Conservation (phyloP, 2,329 filamentous ascomycete species). For the Ophiostoma ips region DNA sequence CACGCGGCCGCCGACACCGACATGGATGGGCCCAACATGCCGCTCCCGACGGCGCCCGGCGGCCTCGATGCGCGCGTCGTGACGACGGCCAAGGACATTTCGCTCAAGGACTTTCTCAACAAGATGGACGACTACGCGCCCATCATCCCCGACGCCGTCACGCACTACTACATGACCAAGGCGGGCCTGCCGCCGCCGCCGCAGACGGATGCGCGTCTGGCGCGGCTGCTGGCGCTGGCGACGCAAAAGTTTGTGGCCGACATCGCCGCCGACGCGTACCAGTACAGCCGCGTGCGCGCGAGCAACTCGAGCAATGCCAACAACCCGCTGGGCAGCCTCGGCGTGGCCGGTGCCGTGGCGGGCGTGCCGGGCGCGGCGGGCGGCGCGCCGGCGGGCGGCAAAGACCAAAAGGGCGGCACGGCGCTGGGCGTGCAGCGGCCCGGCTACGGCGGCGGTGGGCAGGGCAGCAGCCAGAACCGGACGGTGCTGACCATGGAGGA, state of each 20-base stretch:
- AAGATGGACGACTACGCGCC: slow-evolving; percentile 99
- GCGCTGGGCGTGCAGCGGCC: slow-evolving; percentile 62
- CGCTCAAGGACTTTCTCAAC: slow-evolving; percentile 76
- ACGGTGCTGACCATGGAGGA: slow-evolving; percentile 99
- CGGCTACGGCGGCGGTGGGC: slow-evolving; percentile 76
- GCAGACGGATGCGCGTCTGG: slow-evolving; percentile 77
- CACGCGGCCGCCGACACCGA: background rate
- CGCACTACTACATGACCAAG: slow-evolving; percentile 93
- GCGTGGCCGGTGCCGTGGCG: slow-evolving; percentile 55
- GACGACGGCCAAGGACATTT: slow-evolving; percentile 75
- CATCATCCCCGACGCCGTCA: slow-evolving; percentile 95
- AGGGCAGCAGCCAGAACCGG: slow-evolving; percentile 75
- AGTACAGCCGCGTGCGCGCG: slow-evolving; percentile 92
- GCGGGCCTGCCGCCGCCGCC: slow-evolving; percentile 87
- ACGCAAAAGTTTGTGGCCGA: slow-evolving; percentile 98
- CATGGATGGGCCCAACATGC: background rate
- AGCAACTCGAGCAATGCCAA: slow-evolving; percentile 75
- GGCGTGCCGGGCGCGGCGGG: slow-evolving; percentile 26
- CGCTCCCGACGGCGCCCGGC: background rate
- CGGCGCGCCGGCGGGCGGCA: slow-evolving; percentile 28
- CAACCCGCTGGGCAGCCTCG: slow-evolving; percentile 57
- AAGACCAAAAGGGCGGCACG: slow-evolving; percentile 44
- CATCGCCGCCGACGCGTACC: slow-evolving; percentile 92
- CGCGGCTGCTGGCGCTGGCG: slow-evolving; percentile 87
- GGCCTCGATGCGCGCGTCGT: slow-evolving; percentile 5